Evolutionary conservation across 805 yeast genomes (phyloP), one percentile per base, ranked within the genome.

Genomic region (Komagataella populi): DNA sequence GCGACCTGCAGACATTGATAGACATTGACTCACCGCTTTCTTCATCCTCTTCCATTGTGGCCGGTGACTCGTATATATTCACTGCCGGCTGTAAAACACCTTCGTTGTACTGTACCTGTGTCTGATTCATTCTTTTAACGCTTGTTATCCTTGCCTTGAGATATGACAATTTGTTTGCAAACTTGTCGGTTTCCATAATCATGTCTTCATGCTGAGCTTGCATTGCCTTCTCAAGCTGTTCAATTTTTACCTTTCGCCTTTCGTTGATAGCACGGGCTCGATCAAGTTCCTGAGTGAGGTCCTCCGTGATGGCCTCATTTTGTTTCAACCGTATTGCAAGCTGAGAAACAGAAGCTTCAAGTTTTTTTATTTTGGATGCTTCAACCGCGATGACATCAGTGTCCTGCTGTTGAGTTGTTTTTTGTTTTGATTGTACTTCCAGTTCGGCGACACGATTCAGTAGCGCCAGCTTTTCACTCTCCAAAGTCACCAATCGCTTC

Each of bases 201-300:
- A 78, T 74, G 20, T 70, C 67, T 36, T 62, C 57, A 54, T 77
- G 79, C 54, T 81, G 78, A n/a, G 75, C 77, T 43, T 65, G 63
- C 51, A 83, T 64, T 39, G 76, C 63, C 10, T 57, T 54, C 55
- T 81, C 83, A 48, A 84, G 67, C 30, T 75, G 71, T 50, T 70
- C 69, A 49, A 84, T 83, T 49, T 84, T 71, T 50, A 70, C 71
- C 53, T 77, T 77, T 51, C 87, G 72, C 16, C 78, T 66, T 17
- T 76, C 81, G 30, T 83, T 73, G 53, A 83, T 72, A 55, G 77
- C 73, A 53, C 78, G 78, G 45, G 79, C 70, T 3, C 80, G 68
- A 23, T 70, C 69, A 17, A 83, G 67, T 56, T 83, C 87, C 56
- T 72, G 77, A 49, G 77, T 70, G 39, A 84, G 64, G 49, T 74